phyloP scores from a whole-genome alignment of 768 basidiomycete genomes.

The Phanerodontia chrysosporium region DNA sequence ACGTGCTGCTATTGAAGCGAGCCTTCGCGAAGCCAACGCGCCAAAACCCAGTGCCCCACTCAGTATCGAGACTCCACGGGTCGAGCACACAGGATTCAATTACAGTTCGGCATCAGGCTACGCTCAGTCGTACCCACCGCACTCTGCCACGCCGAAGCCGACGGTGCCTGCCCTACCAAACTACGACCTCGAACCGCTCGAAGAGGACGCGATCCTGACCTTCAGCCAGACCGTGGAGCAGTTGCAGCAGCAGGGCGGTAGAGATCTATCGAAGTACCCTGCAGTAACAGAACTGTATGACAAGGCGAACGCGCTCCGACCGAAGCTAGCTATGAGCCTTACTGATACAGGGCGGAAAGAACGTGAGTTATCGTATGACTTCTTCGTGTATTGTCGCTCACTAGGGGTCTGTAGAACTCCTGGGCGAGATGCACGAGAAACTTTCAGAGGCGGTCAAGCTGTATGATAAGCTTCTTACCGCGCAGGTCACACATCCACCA shows the following conservation, averaged over 20 bases:
- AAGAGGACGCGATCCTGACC: conserved; percentile 82
- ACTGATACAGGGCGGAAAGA: conserved; percentile 87
- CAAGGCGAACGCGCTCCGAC: conserved; percentile 71
- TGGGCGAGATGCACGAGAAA: conserved; percentile 93
- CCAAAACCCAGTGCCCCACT: conserved; percentile 77
- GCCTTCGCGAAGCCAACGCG: conserved; percentile 78
- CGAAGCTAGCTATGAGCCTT: conserved; percentile 77
- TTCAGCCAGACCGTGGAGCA: conserved; percentile 91
- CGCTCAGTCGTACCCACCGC: conserved; percentile 44
- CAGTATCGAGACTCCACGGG: conserved; percentile 47
- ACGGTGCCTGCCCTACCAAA: conserved; percentile 55
- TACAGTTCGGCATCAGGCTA: conserved; percentile 30
- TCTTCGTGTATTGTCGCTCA: background rate
- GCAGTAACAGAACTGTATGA: conserved; percentile 83
- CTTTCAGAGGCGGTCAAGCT: conserved; percentile 87
- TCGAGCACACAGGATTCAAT: conserved; percentile 37
- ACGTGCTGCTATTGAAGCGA: conserved; percentile 92
- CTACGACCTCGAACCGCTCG: conserved; percentile 78
- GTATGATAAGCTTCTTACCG: conserved; percentile 84
- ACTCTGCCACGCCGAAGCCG: conserved; percentile 34
- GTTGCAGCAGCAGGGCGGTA: conserved; percentile 70
- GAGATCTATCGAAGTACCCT: conserved; percentile 77
- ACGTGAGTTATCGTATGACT: conserved; percentile 42
- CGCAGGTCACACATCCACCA: conserved; percentile 70
- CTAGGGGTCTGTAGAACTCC: conserved; percentile 51